These are phyloP conservation scores for Microcos paniculata DNA, from an alignment of 345 rosid genomes.

Conservation along the genomic window DNA sequence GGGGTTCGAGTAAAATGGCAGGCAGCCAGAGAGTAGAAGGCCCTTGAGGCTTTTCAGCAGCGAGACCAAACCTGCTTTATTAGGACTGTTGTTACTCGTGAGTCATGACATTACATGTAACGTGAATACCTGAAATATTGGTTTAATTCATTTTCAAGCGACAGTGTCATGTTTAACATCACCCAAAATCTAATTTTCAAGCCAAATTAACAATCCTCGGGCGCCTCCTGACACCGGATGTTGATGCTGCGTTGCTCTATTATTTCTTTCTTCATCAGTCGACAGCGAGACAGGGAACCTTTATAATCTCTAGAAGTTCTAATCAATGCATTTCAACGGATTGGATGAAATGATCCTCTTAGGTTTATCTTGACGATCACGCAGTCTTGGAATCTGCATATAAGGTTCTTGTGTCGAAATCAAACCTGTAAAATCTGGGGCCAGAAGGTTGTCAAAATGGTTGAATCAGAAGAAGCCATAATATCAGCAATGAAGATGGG, in stretches of 20 bases:
- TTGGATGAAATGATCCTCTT: background rate
- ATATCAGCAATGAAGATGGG: background rate
- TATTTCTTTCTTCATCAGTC: background rate
- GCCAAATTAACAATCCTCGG: background rate
- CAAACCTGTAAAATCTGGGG: background rate
- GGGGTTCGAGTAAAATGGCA: background rate
- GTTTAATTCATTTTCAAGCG: constrained; percentile 13
- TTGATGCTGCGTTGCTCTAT: background rate
- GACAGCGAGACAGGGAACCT: background rate
- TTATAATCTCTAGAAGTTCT: background rate
- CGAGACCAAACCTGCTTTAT: background rate
- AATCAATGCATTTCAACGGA: background rate
- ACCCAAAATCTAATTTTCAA: background rate
- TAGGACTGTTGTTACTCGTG: background rate
- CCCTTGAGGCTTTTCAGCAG: background rate
- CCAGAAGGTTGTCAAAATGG: background rate
- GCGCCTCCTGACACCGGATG: background rate
- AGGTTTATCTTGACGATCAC: background rate
- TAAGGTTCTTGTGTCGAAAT: background rate
- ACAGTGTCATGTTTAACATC: background rate
- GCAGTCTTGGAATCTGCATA: too few relatives aligned
- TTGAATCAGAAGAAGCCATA: background rate
- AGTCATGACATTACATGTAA: background rate
- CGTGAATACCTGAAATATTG: background rate
- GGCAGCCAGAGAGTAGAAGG: too few relatives aligned